Evolutionary conservation across 1,284 basidiomycete species (phyloP).

Genomic region (Puccinia triticina): DNA sequence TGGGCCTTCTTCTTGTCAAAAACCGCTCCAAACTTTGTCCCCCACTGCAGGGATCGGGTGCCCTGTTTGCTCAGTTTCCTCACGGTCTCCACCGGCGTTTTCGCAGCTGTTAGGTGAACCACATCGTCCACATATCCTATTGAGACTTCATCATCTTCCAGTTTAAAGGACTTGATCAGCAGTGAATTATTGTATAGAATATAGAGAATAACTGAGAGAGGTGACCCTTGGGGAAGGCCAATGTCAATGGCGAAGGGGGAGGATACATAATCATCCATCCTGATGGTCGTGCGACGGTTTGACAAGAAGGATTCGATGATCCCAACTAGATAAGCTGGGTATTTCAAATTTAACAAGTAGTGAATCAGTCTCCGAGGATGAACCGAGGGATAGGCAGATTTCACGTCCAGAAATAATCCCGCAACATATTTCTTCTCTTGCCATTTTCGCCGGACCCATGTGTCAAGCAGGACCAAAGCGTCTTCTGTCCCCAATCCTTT

Average conservation of each 20-base stretch:
- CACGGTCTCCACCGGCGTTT: neutral
- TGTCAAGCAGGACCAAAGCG: too few relatives aligned
- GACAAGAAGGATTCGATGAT: neutral
- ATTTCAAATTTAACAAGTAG: neutral
- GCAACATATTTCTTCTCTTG: too few relatives aligned
- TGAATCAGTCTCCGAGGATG: neutral
- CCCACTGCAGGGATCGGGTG: neutral
- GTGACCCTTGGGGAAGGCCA: neutral
- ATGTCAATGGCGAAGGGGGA: neutral
- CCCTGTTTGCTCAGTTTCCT: neutral
- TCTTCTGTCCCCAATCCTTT: neutral
- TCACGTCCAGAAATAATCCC: constrained; percentile 20
- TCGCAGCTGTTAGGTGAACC: too few relatives aligned
- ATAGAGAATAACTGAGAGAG: constrained; percentile 8
- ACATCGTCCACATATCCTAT: constrained; percentile 28
- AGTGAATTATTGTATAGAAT: constrained; percentile 22
- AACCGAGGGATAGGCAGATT: constrained; percentile 18
- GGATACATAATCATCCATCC: neutral
- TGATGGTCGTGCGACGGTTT: neutral
- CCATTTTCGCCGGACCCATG: too few relatives aligned
- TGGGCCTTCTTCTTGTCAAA: too few relatives aligned
- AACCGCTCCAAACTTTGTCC: neutral
- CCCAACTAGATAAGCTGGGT: neutral
- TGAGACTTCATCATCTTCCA: neutral
- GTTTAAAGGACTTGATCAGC: neutral